Percentiles rank a stretch among this genome's conserved stretches.
Evolutionary conservation across 345 rosid species (phyloP).

Genomic region (Citrus inodora): DNA sequence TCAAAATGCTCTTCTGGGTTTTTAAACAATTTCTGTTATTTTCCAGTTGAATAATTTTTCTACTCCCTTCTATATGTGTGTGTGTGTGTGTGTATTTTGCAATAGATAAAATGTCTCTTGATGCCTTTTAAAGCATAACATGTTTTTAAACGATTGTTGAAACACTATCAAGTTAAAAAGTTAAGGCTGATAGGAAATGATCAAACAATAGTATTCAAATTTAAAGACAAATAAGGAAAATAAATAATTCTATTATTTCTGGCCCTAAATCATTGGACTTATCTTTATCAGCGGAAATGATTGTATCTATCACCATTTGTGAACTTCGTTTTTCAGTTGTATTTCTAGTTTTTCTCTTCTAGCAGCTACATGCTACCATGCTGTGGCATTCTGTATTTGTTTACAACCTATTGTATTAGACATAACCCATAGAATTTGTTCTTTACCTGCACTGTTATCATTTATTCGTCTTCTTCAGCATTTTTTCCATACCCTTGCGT

Average conservation of each 20-base stretch:
- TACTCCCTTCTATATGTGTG: background rate
- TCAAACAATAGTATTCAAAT: background rate
- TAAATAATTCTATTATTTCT: background rate
- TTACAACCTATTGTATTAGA: background rate
- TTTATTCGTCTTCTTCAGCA: conserved; percentile 54
- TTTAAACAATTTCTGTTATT: background rate
- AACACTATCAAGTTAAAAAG: background rate
- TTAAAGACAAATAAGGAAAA: background rate
- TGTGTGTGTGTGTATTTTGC: too few relatives aligned
- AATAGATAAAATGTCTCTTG: background rate
- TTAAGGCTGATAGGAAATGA: background rate
- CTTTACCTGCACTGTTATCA: conserved; percentile 17
- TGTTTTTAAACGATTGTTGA: background rate
- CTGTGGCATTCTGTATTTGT: background rate
- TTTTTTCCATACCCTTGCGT: conserved; percentile 75
- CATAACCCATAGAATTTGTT: background rate
- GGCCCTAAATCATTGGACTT: background rate
- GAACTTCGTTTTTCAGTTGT: background rate
- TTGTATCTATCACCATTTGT: background rate
- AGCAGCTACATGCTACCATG: conserved; percentile 3
- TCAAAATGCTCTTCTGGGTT: background rate
- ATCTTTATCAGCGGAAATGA: background rate
- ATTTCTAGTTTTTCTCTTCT: background rate
- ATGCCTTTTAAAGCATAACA: background rate
- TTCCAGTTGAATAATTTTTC: background rate